These are phyloP conservation scores for Citrus unshiu DNA, from an alignment of 345 rosid genomes.

Conservation along the genomic window DNA sequence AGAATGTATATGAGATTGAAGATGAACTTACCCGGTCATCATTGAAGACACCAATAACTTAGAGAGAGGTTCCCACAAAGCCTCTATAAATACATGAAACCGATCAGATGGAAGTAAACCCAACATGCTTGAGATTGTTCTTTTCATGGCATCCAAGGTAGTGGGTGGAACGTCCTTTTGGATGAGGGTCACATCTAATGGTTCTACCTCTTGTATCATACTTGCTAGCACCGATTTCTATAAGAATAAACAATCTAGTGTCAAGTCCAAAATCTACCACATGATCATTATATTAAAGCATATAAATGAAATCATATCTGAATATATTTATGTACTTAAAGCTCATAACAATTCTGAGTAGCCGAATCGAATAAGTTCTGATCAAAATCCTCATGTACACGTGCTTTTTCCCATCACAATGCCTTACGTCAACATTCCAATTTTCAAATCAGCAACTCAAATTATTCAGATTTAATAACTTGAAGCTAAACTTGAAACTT, in stretches of 20 bases:
- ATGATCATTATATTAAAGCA: background rate
- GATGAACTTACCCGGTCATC: conserved; percentile 89
- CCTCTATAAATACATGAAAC: conserved; percentile 84
- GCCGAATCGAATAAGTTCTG: background rate
- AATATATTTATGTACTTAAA: background rate
- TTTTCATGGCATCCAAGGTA: conserved; percentile 93
- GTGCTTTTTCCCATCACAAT: background rate
- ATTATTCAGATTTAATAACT: background rate
- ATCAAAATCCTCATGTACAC: background rate
- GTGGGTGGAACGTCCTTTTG: conserved; percentile 84
- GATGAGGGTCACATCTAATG: conserved; percentile 82
- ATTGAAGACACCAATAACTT: conserved; percentile 86
- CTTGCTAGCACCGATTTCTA: conserved; percentile 64
- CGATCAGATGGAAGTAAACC: conserved; percentile 94
- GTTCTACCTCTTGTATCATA: conserved; percentile 86
- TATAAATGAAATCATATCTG: background rate
- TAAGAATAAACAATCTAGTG: conserved; percentile 13
- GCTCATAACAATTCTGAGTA: background rate
- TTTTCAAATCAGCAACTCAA: background rate
- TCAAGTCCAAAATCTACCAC: background rate
- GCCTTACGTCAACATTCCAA: background rate
- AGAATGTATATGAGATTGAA: background rate
- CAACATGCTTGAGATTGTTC: conserved; percentile 96
- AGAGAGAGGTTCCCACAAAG: conserved; percentile 92
- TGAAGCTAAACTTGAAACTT: background rate